Base-by-base conservation (phyloP, 2,329 filamentous ascomycete species). In the Myriangium duriaei region DNA sequence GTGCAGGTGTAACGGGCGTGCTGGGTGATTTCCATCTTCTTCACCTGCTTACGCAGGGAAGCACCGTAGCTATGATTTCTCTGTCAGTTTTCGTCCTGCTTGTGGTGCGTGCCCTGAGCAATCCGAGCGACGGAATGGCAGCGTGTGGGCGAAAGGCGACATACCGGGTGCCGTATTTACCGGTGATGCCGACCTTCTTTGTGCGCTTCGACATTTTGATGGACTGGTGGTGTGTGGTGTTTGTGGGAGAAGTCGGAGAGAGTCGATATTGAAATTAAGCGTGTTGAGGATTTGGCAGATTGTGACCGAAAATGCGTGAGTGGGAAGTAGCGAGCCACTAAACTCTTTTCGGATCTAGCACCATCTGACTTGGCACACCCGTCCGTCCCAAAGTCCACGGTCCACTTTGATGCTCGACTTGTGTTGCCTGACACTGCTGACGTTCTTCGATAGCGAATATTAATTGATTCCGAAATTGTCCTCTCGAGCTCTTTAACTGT, bases 21-120 rank as follows among this genome's bases (percentile, higher is more conserved):
- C 71, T 96, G 91, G 60, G 84, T 83, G 67, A 96, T 83, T 81
- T 96, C 91, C 81, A 95, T 94, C 83, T 95, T 95, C 85, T 96
- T 96, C 63, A 91, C 81, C 67, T 86, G 86, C 76, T 94, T 94
- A 72, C 88, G 84, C 70, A 96, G 85, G 61, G 91, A 96, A 65
- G 91, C 88, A 87, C 88, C 91, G 71, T 93, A 93, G 77, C 85
- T 88, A 55, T 34, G 31, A 16, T 32, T 19, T 18, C 14, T 30
- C 29, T 34, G 28, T 34, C 30, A 30, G 36, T 32, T 5, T 14
- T 11, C 28, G 12, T n/a, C n/a, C n/a, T n/a, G n/a, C n/a, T n/a
- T n/a, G n/a, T n/a, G n/a, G n/a, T n/a, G n/a, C 10, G 15, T 37
- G 19, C 34, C 12, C 14, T 18, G 10, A 3, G 10, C 21, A 5